Evolutionary conservation across 768 basidiomycete species (phyloP), one percentile per base, ranked within the genome.

Genomic region (Cystofilobasidium bisporidii): DNA sequence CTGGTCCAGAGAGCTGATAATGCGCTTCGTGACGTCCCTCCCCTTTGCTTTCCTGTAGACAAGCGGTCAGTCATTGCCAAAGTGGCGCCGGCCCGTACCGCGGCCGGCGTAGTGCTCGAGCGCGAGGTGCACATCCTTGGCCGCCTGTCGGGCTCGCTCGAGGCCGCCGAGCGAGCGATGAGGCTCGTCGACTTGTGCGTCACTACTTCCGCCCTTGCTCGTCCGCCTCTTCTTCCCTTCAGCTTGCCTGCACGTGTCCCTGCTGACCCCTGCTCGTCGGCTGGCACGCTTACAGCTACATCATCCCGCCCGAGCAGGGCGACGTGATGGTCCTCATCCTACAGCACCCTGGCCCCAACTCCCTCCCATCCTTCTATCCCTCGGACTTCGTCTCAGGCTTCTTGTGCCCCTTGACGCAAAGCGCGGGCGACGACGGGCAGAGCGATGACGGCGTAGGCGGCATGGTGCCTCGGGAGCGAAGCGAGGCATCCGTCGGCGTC

Each of bases 251-350:
- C n/a, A n/a, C n/a, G n/a, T n/a, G n/a, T n/a, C n/a, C n/a, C n/a
- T 14, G 9, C 32, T 26, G 3, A 17, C 40, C 1, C 24, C 30
- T 2, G 28, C 38, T 24, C 32, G n/a, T 14, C 53, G 50, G 4
- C n/a, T n/a, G 20, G n/a, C n/a, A n/a, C n/a, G n/a, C n/a, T n/a
- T n/a, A n/a, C 53, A 67, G 65, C 53, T 67, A 55, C 24, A 50
- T 62, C 26, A 63, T 67, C 24, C 66, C 66, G 0, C 83, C 85
- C n/a, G 80, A 81, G 61, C 80, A 82, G 71, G 86, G 86, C 47
- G 85, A 87, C 72, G 85, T 83, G 70, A 82, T 86, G 47, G 86
- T 87, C 20, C 80, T 87, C n/a, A 79, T 88, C 24, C 80, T 87
- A n/a, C 80, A 79, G 2, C 85, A 87, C 73, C 86, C 86, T 22